phyloP scores from a whole-genome alignment of 1,139 yeast species.

The Candida tetrigidarum region DNA sequence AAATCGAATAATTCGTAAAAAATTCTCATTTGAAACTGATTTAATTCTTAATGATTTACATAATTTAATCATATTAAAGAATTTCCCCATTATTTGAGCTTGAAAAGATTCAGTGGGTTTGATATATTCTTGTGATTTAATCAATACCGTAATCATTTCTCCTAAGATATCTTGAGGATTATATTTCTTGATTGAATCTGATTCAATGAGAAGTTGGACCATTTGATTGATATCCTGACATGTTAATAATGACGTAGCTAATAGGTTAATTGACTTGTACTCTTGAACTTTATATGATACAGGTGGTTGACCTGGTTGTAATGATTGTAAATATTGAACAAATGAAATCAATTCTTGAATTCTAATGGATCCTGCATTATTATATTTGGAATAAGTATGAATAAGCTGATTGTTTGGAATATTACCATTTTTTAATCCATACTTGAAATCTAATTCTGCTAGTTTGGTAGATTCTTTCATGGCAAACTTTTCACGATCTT shows the following conservation, averaged over 20 bases:
- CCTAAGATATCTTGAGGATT: constrained; percentile 8
- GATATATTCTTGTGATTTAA: neutral
- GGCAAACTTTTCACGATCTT: constrained; percentile 12
- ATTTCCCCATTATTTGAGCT: constrained; percentile 12
- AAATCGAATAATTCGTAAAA: constrained; percentile 30
- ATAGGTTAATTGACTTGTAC: constrained; percentile 16
- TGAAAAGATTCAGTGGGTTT: constrained; percentile 5
- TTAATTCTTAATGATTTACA: constrained; percentile 26
- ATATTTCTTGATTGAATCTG: constrained; percentile 16
- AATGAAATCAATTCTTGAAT: constrained; percentile 24
- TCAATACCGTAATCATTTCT: constrained; percentile 7
- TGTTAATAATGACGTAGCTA: constrained; percentile 13
- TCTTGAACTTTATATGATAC: neutral
- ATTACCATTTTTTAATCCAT: constrained; percentile 23
- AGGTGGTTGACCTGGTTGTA: constrained; percentile 14
- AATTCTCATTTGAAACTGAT: constrained; percentile 26
- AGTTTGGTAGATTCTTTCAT: constrained; percentile 18
- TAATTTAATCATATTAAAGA: constrained; percentile 19
- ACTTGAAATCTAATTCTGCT: constrained; percentile 26
- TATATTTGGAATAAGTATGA: constrained; percentile 21
- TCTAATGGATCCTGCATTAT: constrained; percentile 16
- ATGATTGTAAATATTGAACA: constrained; percentile 26
- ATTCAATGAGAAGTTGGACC: constrained; percentile 22
- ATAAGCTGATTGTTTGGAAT: no score
- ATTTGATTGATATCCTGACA: constrained; percentile 19